These are phyloP conservation scores for Penicillium robsamsonii DNA, from an alignment of 495 filamentous ascomycete genomes.

Conservation along the genomic window DNA sequence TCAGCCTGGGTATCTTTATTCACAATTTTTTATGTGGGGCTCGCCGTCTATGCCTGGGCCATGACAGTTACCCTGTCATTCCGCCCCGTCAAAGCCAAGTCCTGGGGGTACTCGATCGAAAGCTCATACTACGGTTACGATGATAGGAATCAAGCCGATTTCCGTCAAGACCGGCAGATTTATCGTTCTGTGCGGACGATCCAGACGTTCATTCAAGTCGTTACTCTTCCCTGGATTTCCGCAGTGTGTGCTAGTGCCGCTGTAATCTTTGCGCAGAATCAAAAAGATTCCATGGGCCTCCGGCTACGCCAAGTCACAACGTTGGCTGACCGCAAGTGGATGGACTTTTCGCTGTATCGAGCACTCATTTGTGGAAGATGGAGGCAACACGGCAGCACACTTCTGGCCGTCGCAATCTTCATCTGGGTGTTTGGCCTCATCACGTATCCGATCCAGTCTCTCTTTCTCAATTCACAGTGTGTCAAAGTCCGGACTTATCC, in stretches of 20 bases:
- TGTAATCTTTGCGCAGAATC: slow-evolving; percentile 24
- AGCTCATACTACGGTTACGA: not conserved
- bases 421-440: not conserved
- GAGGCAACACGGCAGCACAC: not conserved
- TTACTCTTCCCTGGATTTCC: slow-evolving; percentile 22
- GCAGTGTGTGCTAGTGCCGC: slow-evolving; percentile 26
- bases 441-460: not conserved
- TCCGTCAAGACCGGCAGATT: not conserved
- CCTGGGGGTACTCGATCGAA: not conserved
- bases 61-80: not conserved
- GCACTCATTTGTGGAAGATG: not conserved
- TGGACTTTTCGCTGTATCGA: slow-evolving; percentile 12
- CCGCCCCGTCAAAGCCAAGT: not conserved
- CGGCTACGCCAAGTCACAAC: slow-evolving; percentile 25
- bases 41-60: not conserved
- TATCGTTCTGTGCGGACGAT: not conserved
- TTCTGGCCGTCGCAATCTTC: not conserved
- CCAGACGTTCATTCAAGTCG: not conserved
- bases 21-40: not conserved
- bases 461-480: not conserved
- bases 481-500: not conserved
- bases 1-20: not conserved
- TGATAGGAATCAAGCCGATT: not conserved
- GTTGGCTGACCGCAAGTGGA: slow-evolving; percentile 24
- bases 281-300: slow-evolving; percentile 16